Percentiles rank a stretch among this genome's conserved stretches.
phyloP scores from a whole-genome alignment of 2,329 filamentous ascomycete genomes.

The Coniochaeta prunicola region DNA sequence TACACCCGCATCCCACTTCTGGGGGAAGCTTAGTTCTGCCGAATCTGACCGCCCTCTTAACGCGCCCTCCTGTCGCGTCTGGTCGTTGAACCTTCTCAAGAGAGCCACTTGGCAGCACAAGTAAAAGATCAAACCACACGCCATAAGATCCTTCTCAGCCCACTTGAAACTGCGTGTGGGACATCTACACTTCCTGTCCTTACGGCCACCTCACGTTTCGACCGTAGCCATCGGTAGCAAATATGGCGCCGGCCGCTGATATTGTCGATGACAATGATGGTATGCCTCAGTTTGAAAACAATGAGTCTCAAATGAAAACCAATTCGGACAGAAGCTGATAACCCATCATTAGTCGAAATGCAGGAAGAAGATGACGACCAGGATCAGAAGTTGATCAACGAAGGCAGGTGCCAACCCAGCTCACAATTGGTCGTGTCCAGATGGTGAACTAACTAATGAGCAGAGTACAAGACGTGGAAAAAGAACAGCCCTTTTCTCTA shows the following conservation, averaged over 20 bases:
- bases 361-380: constrained; percentile 65
- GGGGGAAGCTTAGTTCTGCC: background rate
- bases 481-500: constrained; percentile 99
- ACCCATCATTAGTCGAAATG: constrained; percentile 32
- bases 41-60: background rate
- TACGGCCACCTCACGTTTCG: background rate
- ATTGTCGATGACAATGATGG: constrained; percentile 43
- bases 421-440: background rate
- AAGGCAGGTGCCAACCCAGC: constrained; percentile 50
- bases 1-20: background rate
- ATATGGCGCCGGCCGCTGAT: constrained; percentile 39
- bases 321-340: constrained; percentile 10
- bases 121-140: too few relatives aligned
- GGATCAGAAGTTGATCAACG: constrained; percentile 87
- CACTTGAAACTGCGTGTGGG: too few relatives aligned
- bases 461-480: constrained; percentile 99
- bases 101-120: too few relatives aligned
- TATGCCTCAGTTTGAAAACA: constrained; percentile 14
- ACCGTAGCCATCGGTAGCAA: background rate
- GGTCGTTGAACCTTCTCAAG: background rate
- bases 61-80: background rate
- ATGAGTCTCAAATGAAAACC: background rate
- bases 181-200: background rate
- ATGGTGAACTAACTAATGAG: constrained; percentile 1
- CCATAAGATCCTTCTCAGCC: too few relatives aligned